Conservation (phyloP, 768 basidiomycete genomes). For the Phallus indusiatus region DNA sequence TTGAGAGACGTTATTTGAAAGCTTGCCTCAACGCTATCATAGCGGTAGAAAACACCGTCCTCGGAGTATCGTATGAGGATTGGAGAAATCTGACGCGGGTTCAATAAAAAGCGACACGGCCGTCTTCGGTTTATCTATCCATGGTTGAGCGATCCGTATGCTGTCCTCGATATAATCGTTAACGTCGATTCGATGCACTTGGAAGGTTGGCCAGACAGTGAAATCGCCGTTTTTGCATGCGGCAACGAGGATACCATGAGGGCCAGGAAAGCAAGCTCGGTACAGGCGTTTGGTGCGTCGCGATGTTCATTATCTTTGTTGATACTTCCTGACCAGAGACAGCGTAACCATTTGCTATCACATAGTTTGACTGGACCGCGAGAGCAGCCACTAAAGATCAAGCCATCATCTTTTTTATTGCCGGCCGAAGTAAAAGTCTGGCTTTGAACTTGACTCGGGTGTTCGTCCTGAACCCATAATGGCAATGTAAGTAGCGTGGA, state of each 20-base stretch:
- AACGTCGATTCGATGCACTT: not conserved
- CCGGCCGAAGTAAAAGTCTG: constrained; percentile 35
- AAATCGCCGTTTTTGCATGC: constrained; percentile 50
- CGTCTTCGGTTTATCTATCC: constrained; percentile 10
- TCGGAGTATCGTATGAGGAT: constrained; percentile 45
- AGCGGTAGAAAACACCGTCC: constrained; percentile 43
- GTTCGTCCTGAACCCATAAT: constrained; percentile 49
- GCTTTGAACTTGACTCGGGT: constrained; percentile 50
- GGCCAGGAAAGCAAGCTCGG: constrained; percentile 28
- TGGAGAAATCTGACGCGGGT: not conserved
- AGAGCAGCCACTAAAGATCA: constrained; percentile 6
- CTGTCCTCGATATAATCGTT: not conserved
- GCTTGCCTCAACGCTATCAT: constrained; percentile 37
- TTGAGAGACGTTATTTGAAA: constrained; percentile 41
- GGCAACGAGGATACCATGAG: constrained; percentile 39
- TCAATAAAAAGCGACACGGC: constrained; percentile 14
- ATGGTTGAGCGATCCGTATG: not conserved
- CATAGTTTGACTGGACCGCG: constrained; percentile 61
- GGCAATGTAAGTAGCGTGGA: constrained; percentile 39
- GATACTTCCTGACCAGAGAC: constrained; percentile 53
- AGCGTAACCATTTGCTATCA: constrained; percentile 38
- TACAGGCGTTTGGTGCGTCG: constrained; percentile 35
- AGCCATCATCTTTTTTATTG: constrained; percentile 25
- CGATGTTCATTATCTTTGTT: constrained; percentile 19
- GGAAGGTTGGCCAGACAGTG: constrained; percentile 43